Percentiles rank a stretch among this genome's conserved stretches.
These are phyloP conservation scores for Plectosphaerella plurivora DNA, from an alignment of 2,329 filamentous ascomycete genomes.

Conservation along the genomic window DNA sequence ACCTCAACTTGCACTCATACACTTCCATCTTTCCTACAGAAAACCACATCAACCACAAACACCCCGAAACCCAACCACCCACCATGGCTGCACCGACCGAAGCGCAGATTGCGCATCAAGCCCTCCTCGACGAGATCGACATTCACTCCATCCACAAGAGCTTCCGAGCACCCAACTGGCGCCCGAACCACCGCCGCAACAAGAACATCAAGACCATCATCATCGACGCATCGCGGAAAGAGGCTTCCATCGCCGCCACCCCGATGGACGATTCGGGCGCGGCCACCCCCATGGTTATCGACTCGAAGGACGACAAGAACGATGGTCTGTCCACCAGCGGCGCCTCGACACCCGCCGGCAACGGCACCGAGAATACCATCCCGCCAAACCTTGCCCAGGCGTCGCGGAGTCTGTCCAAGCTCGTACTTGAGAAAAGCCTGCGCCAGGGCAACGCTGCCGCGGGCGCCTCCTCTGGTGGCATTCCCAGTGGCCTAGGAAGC, in stretches of 20 bases:
- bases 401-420: slow-evolving; percentile 77
- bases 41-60: not conserved
- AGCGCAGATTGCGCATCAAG: slow-evolving; percentile 74
- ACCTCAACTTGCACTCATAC: not conserved
- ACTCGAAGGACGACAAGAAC: slow-evolving; percentile 28
- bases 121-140: slow-evolving; percentile 86
- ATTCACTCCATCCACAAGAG: slow-evolving; percentile 80
- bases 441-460: slow-evolving; percentile 49
- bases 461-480: slow-evolving; percentile 52
- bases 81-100: slow-evolving; percentile 62
- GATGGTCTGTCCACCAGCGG: slow-evolving; percentile 54
- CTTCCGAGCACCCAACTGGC: slow-evolving; percentile 89
- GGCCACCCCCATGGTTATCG: slow-evolving; percentile 52
- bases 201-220: slow-evolving; percentile 98
- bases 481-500: slow-evolving; percentile 25
- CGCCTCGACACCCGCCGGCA: slow-evolving; percentile 50
- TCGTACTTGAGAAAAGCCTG: slow-evolving; percentile 82
- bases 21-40: not conserved
- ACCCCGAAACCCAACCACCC: not conserved
- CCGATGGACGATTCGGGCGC: slow-evolving; percentile 74
- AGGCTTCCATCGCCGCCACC: slow-evolving; percentile 81
- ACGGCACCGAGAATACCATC: slow-evolving; percentile 21
- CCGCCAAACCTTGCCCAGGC: slow-evolving; percentile 80
- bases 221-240: slow-evolving; percentile 79
- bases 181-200: slow-evolving; percentile 90